Evolutionary conservation across 2,329 filamentous ascomycete species (phyloP), one percentile per base, ranked within the genome.

Genomic region (Exophiala sideris): DNA sequence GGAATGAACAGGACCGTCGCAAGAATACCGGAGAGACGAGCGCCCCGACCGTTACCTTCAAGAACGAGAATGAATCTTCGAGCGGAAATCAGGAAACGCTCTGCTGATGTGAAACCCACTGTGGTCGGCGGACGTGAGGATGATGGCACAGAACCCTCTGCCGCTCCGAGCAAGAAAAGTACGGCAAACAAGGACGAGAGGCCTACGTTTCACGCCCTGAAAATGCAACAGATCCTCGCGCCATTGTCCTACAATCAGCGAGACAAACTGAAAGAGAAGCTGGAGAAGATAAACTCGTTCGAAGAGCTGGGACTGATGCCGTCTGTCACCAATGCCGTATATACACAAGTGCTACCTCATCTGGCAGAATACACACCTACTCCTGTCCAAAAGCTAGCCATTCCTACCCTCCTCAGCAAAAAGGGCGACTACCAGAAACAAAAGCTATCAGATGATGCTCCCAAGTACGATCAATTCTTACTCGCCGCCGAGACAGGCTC

Each of bases 401-500:
- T 99, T 53, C 92, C 94, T 0, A 83, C 84, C 0, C 75, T 99
- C 7, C 75, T 96, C 12, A 64, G 44, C 82, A 65, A 67, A 67
- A 69, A 60, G 47, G 55, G 54, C 24, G 56, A 52, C 20, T 56
- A 55, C 34, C 42, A 58, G 33, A 67, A 71, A 60, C 41, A 63
- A n/a, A 65, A 64, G 40, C 62, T 66, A 36, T 55, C 60, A 46
- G 59, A 70, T 29, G 68, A 71, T 45, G 52, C 79, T 66, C 61
- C 71, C 73, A 56, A 80, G 76, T 73, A 81, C 65, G 75, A 84
- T 50, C 78, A 84, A 48, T 96, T 89, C 67, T 79, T 99, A 10
- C 78, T 99, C 46, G 94, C 94, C 3, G 94, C 94, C 9, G 94
- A 99, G 76, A 99, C 94, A 0, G 94, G 94, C 10, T 97, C 94